Conservation (phyloP, 1,139 yeast genomes). For the Pichia sp. region DNA sequence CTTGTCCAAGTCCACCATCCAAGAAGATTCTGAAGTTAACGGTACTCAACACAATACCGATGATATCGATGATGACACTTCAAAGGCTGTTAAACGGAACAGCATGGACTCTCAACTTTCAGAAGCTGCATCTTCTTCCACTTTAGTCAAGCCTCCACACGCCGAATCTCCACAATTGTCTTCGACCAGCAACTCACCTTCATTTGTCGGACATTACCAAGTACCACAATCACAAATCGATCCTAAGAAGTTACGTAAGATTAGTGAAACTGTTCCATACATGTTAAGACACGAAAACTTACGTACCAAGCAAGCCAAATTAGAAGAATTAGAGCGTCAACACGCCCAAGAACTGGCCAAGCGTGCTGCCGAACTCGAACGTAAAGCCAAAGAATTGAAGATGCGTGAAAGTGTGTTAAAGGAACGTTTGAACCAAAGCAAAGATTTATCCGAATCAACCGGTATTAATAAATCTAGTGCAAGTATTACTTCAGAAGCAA, state of each 20-base stretch:
- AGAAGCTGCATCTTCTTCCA: slow-evolving; percentile 42
- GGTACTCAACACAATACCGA: slow-evolving; percentile 1
- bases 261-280: slow-evolving; percentile 80
- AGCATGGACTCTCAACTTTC: slow-evolving; percentile 35
- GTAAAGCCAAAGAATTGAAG: slow-evolving; percentile 72
- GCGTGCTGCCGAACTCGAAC: slow-evolving; percentile 74
- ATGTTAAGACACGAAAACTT: slow-evolving; percentile 74
- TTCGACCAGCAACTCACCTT: slow-evolving; percentile 7
- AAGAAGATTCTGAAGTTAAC: slow-evolving; percentile 8
- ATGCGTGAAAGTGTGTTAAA: slow-evolving; percentile 56
- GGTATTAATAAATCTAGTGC: not conserved
- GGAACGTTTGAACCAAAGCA: slow-evolving; percentile 33
- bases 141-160: slow-evolving; percentile 50
- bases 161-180: slow-evolving; percentile 33
- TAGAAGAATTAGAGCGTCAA: slow-evolving; percentile 76
- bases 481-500: not conserved
- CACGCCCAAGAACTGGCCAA: slow-evolving; percentile 70
- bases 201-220: slow-evolving; percentile 14
- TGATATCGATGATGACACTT: slow-evolving; percentile 6
- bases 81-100: slow-evolving; percentile 7
- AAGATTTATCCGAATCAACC: not conserved
- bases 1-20: slow-evolving; percentile 26
- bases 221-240: slow-evolving; percentile 41
- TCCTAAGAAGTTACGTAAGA: slow-evolving; percentile 67
- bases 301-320: slow-evolving; percentile 69